These are phyloP conservation scores for Onygenales sp. DNA, from an alignment of 2,329 filamentous ascomycete genomes.

Conservation along the genomic window DNA sequence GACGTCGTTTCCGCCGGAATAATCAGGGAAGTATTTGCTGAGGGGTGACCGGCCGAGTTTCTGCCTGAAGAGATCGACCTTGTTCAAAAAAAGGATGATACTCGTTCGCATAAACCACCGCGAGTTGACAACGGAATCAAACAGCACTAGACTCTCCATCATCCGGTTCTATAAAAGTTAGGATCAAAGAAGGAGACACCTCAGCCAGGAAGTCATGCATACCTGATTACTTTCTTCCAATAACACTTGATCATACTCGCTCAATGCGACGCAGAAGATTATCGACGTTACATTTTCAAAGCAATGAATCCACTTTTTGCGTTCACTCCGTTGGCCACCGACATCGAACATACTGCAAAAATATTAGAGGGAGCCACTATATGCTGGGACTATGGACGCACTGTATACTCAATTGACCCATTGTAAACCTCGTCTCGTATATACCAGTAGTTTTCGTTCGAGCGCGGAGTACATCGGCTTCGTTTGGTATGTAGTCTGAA, in stretches of 20 bases:
- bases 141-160: slow-evolving; percentile 95
- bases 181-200: neutral
- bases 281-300: slow-evolving; percentile 99
- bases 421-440: slow-evolving; percentile 96
- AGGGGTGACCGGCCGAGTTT: slow-evolving; percentile 85
- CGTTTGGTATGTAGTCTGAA: slow-evolving; percentile 79
- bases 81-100: slow-evolving; percentile 97
- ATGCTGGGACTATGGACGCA: slow-evolving; percentile 42
- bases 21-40: slow-evolving; percentile 94
- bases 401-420: slow-evolving; percentile 99
- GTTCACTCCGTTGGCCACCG: slow-evolving; percentile 89
- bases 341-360: slow-evolving; percentile 90
- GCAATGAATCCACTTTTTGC: slow-evolving; percentile 99
- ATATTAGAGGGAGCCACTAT: slow-evolving; percentile 13
- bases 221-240: slow-evolving; percentile 96
- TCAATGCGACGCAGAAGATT: slow-evolving; percentile 96
- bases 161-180: slow-evolving; percentile 74
- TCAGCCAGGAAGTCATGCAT: slow-evolving; percentile 21
- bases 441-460: slow-evolving; percentile 98
- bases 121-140: slow-evolving; percentile 97
- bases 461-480: slow-evolving; percentile 89
- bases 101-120: slow-evolving; percentile 98
- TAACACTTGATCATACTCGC: slow-evolving; percentile 95
- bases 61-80: slow-evolving; percentile 95
- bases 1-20: slow-evolving; percentile 93